Base-by-base conservation (phyloP, 805 yeast genomes). In the Schwanniomyces sp. region DNA sequence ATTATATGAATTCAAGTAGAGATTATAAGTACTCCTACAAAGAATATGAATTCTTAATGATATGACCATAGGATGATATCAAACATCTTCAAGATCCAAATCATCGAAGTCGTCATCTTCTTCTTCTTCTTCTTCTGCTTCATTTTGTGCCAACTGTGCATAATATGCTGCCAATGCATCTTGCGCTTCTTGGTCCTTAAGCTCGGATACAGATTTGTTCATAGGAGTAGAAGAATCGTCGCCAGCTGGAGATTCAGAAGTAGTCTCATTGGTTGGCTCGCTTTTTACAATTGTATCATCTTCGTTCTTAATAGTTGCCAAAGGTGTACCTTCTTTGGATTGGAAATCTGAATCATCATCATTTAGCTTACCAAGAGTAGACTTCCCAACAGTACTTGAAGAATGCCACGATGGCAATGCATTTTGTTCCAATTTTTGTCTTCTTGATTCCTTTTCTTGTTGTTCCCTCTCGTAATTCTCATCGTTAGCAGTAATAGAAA, bases 401-500 rank as follows among this genome's bases (percentile, higher is more conserved):
- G 86, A 82, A 63, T 94, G 96, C 99, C 99, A 94, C 26, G 94
- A 85, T 7, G 99, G 99, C 55, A 94, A 76, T 4, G 97, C 97
- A 63, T 94, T 94, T 66, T 92, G 97, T 61, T 87, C 85, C 65
- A 91, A 76, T 54, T 81, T 77, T 65, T 79, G 85, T 66, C 80
- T 82, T 77, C 79, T 84, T 72, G 74, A 83, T 64, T 87, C 86
- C 61, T 80, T 73, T 56, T 83, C 84, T 61, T 74, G 78, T 57
- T 78, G 78, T 66, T 85, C 91, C 55, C 82, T 79, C 61, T 79
- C 84, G 54, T 79, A 76, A 51, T 82, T 82, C 58, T 88, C 95
- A 66, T 89, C 97, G 56, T 84, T 87, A 14, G 92, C 94, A 4
- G 96, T 84, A 45, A 94, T 91, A 55, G 88, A 85, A 48, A 94